Evolutionary conservation across 192 early-diverging fungal genomes (phyloP), one percentile per base, ranked within the genome.

Genomic region (Backusella tuberculispora): DNA sequence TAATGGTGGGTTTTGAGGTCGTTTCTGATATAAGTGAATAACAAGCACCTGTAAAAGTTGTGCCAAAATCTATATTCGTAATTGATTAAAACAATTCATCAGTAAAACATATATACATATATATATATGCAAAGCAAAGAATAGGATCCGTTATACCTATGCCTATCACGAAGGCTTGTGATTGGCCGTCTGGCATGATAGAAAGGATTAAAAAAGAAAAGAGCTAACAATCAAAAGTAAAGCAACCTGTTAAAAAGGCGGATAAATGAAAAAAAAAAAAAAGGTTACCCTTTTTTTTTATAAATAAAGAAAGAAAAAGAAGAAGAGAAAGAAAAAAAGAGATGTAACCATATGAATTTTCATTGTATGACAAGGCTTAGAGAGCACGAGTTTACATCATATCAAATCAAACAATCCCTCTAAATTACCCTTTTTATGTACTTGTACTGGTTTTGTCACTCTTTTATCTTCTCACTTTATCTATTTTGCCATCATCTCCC

Each of bases 291-390:
- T 50, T 50, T 50, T 50, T 50, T 19, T 50, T n/a, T 50, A 50
- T 50, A 10, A 4, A 43, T 43, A 43, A 9, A 10, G 19, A 50
- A 50, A n/a, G 17, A 50, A 50, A 7, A 5, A n/a, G 13, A 50
- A 47, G 8, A 50, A n/a, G 19, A 50, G 19, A 50, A 50, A 1
- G n/a, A 21, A 21, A 50, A 8, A 56, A 56, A n/a, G 50, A 24
- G 21, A 26, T 56, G 21, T 21, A 56, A 56, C 53, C 53, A 4
- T 56, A 56, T 56, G 53, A 56, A 21, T 56, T 24, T 56, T 12
- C 29, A 26, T 56, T 24, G 53, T 56, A 24, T 56, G 53, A 56
- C 53, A 56, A 17, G 53, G 53, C 53, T 56, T 56, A 21, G 53
- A 24, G 1, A 12, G 9, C 53, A 56, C 53, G 53, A 56, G 53